A percentile compares a stretch with the other conserved stretches of the same genome.
These are phyloP conservation scores for Phytophthora multivora DNA, from an alignment of 352 stramenopile genomes.

Conservation along the genomic window DNA sequence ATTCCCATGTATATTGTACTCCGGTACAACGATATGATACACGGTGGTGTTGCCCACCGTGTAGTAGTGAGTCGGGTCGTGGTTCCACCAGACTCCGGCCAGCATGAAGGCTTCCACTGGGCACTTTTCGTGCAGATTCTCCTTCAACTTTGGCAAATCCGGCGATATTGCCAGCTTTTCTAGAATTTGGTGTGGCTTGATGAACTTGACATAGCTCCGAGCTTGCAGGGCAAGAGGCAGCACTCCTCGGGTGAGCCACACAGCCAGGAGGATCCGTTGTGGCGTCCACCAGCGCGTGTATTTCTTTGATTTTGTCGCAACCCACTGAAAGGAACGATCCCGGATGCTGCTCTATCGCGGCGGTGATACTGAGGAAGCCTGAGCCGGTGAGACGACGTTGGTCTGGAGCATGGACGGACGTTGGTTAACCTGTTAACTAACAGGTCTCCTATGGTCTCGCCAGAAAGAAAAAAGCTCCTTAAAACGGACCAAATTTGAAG, in stretches of 20 bases:
- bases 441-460: too few relatives aligned
- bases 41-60: neutral
- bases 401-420: too few relatives aligned
- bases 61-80: conserved; percentile 21
- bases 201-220: conserved; percentile 23
- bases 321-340: too few relatives aligned
- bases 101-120: conserved; percentile 15
- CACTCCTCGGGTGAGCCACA: conserved; percentile 11
- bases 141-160: neutral
- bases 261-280: neutral
- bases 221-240: conserved; percentile 7
- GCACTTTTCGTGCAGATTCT: conserved; percentile 5
- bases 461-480: too few relatives aligned
- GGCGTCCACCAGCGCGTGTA: neutral
- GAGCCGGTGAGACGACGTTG: too few relatives aligned
- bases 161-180: conserved; percentile 1
- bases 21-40: conserved; percentile 14
- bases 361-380: too few relatives aligned
- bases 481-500: too few relatives aligned
- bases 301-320: too few relatives aligned
- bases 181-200: conserved; percentile 20
- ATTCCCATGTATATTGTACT: conserved; percentile 20
- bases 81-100: conserved; percentile 20
- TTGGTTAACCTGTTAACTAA: too few relatives aligned
- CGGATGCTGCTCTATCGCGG: too few relatives aligned